Base-by-base conservation (phyloP, 495 filamentous ascomycete genomes). In the Haplographium delicatum region DNA sequence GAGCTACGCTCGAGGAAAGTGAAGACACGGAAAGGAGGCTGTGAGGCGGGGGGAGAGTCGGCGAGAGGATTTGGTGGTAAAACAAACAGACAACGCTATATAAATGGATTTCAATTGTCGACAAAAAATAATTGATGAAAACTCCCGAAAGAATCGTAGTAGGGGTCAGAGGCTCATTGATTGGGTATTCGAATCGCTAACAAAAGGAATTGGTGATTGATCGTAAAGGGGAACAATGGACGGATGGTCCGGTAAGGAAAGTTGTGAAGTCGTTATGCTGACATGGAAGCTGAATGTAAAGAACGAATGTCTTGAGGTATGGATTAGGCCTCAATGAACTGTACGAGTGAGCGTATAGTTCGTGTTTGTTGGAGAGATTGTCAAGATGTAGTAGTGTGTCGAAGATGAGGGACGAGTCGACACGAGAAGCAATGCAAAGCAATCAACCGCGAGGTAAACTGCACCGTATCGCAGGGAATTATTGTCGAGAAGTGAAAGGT, bases 161-260 rank as follows among this genome's bases (percentile, higher is more conserved):
- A 58, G 72, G 67, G 68, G 67, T 83, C 76, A 77, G 73, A 78
- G 69, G 72, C 72, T 86, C 84, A 84, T 88, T 68, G 67, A 69
- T 72, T n/a, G 71, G 75, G 71, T 74, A 73, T 76, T 75, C 66
- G 57, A 70, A 74, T 72, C 70, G 63, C 65, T 62, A 57, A 82
- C 74, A 81, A 79, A 76, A 68, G 71, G 74, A 73, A 74, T 59
- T 47, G 50, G 63, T 66, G 71, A 72, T 69, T 44, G 54, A 44
- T 62, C 59, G 59, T 62, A 53, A 62, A 58, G 30, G 54, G 61
- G 64, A 69, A 60, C 66, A 68, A 67, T 65, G 66, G 66, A 70
- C 65, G 65, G 54, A 45, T 50, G 43, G 60, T 66, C 64, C 64
- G 59, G 55, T 57, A 58, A 59, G 45, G 52, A 54, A 62, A 54